Base-by-base conservation (phyloP, 495 filamentous ascomycete species). In the Aspergillus sparsus region DNA sequence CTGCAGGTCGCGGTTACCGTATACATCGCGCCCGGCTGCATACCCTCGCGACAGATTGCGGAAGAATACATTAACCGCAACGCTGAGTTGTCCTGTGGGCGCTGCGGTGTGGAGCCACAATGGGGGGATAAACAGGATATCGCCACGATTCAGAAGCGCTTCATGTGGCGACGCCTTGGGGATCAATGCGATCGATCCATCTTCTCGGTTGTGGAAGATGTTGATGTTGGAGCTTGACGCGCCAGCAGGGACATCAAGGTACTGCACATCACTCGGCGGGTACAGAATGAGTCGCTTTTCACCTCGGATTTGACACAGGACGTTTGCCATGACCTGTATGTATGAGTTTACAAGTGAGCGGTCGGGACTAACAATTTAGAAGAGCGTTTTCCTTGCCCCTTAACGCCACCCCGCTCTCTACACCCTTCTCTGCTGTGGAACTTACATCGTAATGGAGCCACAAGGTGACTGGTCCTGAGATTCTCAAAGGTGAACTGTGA, bases 381-480 rank as follows among this genome's bases (percentile, higher is more conserved):
- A 27, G 3, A 3, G 21, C 21, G 1, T 27, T 27, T 27, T 1
- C 21, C 3, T 27, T 27, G 21, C 21, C 21, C 21, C 21, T 27
- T 27, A 27, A 27, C 21, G 3, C 21, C 21, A 27, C 21, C 21
- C 21, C 21, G 5, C 9, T 45, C 41, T 27, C 45, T 33, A 16
- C 42, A 21, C 15, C 6, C 35, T 15, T n/a, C 12, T 32, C 6
- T 21, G 12, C 12, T 12, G 10, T 16, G 31, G 27, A 11, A 73
- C 82, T 77, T 73, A 89, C 88, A 71, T 96, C 91, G 76, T 93
- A 96, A 71, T 97, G 91, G 31, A 96, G 78, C 93, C 92, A 97
- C 85, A 98, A 91, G 31, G 83, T 87, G 4, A 95, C 91, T 0
- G 84, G 86, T 1, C 91, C 90, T 12, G 90, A 93, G 44, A 97